These are phyloP conservation scores for Triangularia setosa DNA, from an alignment of 2,329 filamentous ascomycete species.

Conservation along the genomic window DNA sequence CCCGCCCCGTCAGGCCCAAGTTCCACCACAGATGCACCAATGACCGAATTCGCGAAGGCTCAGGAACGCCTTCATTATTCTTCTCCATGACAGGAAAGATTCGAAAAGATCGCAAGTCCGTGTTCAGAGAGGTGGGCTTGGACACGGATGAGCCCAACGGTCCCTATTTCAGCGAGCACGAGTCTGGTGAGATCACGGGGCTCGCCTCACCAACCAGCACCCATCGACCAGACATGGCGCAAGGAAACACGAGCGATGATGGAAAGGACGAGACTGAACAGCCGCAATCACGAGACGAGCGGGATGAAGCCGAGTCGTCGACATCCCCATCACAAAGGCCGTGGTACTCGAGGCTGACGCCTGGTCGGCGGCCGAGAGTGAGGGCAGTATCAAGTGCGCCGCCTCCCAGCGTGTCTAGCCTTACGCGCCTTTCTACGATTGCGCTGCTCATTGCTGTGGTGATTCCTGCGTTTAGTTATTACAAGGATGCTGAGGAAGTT, in stretches of 20 bases:
- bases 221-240: background rate
- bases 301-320: constrained; percentile 16
- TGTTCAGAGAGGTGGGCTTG: constrained; percentile 51
- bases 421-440: constrained; percentile 46
- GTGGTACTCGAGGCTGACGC: constrained; percentile 45
- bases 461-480: constrained; percentile 44
- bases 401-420: constrained; percentile 37
- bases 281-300: constrained; percentile 13
- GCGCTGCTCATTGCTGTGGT: constrained; percentile 49
- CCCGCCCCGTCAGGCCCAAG: constrained; percentile 36
- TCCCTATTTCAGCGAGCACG: constrained; percentile 30
- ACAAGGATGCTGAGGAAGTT: constrained; percentile 35
- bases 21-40: constrained; percentile 50
- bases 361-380: constrained; percentile 39
- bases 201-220: constrained; percentile 21
- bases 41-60: constrained; percentile 49
- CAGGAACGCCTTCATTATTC: constrained; percentile 30
- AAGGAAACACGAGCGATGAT: constrained; percentile 20
- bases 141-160: constrained; percentile 29
- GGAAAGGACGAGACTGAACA: constrained; percentile 4
- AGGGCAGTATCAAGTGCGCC: constrained; percentile 42
- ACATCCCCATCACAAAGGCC: constrained; percentile 24
- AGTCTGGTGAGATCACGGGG: constrained; percentile 31
- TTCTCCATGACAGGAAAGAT: constrained; percentile 44
- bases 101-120: constrained; percentile 46